Percentiles rank a stretch among this genome's conserved stretches.
These are phyloP conservation scores for Ambrosiella cleistominuta DNA, from an alignment of 2,329 filamentous ascomycete species.

Conservation along the genomic window DNA sequence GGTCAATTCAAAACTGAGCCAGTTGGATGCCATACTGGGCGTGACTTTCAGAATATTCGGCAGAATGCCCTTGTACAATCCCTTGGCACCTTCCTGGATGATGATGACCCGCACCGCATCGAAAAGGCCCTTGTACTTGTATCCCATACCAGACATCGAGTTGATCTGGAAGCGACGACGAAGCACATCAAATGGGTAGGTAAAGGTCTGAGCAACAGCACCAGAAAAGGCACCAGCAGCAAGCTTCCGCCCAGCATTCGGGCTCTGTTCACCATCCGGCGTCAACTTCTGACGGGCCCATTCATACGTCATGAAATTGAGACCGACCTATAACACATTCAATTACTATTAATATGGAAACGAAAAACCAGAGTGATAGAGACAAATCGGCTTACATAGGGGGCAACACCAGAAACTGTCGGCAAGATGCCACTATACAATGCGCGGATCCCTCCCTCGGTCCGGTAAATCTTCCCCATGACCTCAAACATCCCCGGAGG, in stretches of 20 bases:
- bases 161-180: conserved; percentile 95
- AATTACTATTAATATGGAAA: background rate
- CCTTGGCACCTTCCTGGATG: conserved; percentile 62
- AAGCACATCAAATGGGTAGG: conserved; percentile 95
- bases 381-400: conserved; percentile 44
- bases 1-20: conserved; percentile 91
- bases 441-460: conserved; percentile 67
- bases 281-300: conserved; percentile 70
- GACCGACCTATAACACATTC: conserved; percentile 48
- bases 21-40: conserved; percentile 95
- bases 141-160: conserved; percentile 96
- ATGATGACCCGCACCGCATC: conserved; percentile 74
- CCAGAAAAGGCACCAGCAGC: conserved; percentile 86
- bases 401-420: conserved; percentile 85
- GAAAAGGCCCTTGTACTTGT: conserved; percentile 74
- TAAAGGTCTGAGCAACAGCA: conserved; percentile 90
- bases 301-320: conserved; percentile 99
- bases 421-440: conserved; percentile 91
- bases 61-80: conserved; percentile 88
- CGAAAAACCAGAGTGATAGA: conserved; percentile 3
- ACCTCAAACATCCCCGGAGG: conserved; percentile 88
- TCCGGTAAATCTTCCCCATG: conserved; percentile 68
- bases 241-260: conserved; percentile 62
- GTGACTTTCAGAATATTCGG: conserved; percentile 94
- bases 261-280: conserved; percentile 71